Conservation (phyloP, 2,329 filamentous ascomycete species). For the Colletotrichum sp. region DNA sequence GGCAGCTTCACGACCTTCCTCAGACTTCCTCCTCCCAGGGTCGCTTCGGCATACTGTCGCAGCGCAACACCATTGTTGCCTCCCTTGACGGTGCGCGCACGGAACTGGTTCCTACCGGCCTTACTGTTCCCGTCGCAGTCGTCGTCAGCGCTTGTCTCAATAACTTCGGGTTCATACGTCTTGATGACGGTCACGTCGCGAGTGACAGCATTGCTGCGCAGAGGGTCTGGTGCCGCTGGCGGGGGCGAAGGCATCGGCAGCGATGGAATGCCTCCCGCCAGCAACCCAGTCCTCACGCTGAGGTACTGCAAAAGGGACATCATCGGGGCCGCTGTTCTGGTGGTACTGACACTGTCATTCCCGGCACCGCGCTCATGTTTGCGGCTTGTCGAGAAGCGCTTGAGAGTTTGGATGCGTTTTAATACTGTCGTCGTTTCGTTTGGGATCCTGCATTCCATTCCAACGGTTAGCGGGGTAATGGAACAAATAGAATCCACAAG, state of each 20-base stretch:
- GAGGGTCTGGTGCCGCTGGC: conserved; percentile 17
- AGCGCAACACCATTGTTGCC: conserved; percentile 85
- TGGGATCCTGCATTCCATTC: conserved; percentile 35
- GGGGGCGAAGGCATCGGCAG: conserved; percentile 2
- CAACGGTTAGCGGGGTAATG: conserved; percentile 47
- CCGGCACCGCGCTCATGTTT: conserved; percentile 12
- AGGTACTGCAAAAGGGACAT: conserved; percentile 23
- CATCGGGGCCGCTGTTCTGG: background rate
- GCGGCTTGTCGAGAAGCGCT: background rate
- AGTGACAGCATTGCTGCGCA: conserved; percentile 7
- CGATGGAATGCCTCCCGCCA: conserved; percentile 10
- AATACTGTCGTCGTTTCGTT: conserved; percentile 7
- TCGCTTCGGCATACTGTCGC: conserved; percentile 97
- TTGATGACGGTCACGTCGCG: conserved; percentile 25
- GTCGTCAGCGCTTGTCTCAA: conserved; percentile 33
- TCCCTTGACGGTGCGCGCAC: conserved; percentile 84
- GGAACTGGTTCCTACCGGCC: conserved; percentile 83
- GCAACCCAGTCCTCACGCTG: conserved; percentile 27
- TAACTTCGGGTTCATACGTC: conserved; percentile 8
- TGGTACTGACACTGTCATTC: conserved; percentile 25
- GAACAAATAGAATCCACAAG: conserved; percentile 6
- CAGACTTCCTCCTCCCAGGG: conserved; percentile 90
- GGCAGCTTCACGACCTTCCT: conserved; percentile 96
- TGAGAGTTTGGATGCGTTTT: conserved; percentile 10
- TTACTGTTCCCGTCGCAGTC: conserved; percentile 59